Evolutionary conservation across 306 rosid species (phyloP).

Genomic region (Carpinus viminea): DNA sequence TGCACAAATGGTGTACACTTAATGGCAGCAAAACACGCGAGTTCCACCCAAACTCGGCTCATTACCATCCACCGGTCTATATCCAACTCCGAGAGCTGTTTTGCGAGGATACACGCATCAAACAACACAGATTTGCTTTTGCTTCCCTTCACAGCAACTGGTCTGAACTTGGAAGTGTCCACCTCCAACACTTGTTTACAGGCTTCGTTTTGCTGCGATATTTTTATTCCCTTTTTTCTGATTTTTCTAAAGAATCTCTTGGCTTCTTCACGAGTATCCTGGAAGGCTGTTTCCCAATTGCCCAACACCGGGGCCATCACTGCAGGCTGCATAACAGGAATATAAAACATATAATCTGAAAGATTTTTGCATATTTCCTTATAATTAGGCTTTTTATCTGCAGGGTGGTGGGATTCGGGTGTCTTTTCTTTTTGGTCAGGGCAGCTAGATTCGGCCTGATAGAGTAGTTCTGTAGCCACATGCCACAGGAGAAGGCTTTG

Average conservation of each 20-base stretch:
- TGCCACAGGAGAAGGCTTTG: conserved; percentile 2
- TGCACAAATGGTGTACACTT: conserved; percentile 26
- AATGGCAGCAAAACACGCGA: conserved; percentile 25
- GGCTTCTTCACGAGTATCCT: conserved; percentile 33
- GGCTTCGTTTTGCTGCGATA: not conserved
- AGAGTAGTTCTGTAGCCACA: too few relatives aligned
- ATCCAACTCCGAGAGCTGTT: not conserved
- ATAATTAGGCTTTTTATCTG: not conserved
- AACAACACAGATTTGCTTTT: too few relatives aligned
- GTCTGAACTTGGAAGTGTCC: not conserved
- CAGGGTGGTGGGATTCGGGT: too few relatives aligned
- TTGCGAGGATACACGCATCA: not conserved
- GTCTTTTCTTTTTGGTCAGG: too few relatives aligned
- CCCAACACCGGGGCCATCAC: conserved; percentile 29
- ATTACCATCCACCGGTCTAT: conserved; percentile 15
- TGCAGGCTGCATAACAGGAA: conserved; percentile 11
- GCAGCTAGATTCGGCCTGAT: not conserved
- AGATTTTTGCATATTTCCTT: conserved; percentile 12
- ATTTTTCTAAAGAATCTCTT: conserved; percentile 20
- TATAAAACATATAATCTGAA: conserved; percentile 39
- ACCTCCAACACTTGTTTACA: not conserved
- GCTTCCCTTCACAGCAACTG: conserved; percentile 26
- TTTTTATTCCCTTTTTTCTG: not conserved
- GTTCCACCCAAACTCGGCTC: conserved; percentile 35
- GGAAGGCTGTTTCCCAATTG: too few relatives aligned